Evolutionary conservation across 2,329 filamentous ascomycete genomes (phyloP), one percentile per base, ranked within the genome.

Genomic region (Meredithiella fracta): DNA sequence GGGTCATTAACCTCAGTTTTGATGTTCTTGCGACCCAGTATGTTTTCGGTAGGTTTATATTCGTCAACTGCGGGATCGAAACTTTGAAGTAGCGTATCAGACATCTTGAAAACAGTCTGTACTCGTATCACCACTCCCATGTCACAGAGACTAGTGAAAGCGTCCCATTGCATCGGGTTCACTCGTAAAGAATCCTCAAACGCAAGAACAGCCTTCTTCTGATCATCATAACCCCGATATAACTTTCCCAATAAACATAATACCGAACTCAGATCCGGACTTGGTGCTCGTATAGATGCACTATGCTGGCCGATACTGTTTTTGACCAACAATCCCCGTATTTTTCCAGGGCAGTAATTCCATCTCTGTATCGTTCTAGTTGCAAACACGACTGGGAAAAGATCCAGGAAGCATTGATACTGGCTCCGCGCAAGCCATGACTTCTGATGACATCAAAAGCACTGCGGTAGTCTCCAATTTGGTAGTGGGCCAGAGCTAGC

Each of bases 81-180:
- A 53, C 69, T 70, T 40, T 73, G 72, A 34, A 75, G 61, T 37
- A 80, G 65, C 6, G 65, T 59, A 20, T 80, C 76, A 59, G 77
- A 87, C 62, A 85, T 71, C 65, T 82, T 88, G 71, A 95, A 98
- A 60, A 96, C 85, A 64, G 94, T 95, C 25, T 82, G 78, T 8
- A 92, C 81, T 56, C 86, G 82, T 55, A 97, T 76, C 61, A 82
- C 82, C 47, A 88, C 83, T 3, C 87, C 86, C 82, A 79, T 86
- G 65, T 96, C 89, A 66, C 90, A 95, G 6, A 98, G 76, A 15
- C 80, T 84, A 22, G 83, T 82, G 64, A 97, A 97, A 0, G 91
- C 90, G 72, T 98, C 92, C 92, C 92, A 98, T 79, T 95, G 92
- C 68, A 97, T 91, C 1, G 92, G 90, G 64, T 97, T 98, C 55